phyloP scores from a whole-genome alignment of 2,329 filamentous ascomycete genomes.

The Teratosphaeria zuluensis region DNA sequence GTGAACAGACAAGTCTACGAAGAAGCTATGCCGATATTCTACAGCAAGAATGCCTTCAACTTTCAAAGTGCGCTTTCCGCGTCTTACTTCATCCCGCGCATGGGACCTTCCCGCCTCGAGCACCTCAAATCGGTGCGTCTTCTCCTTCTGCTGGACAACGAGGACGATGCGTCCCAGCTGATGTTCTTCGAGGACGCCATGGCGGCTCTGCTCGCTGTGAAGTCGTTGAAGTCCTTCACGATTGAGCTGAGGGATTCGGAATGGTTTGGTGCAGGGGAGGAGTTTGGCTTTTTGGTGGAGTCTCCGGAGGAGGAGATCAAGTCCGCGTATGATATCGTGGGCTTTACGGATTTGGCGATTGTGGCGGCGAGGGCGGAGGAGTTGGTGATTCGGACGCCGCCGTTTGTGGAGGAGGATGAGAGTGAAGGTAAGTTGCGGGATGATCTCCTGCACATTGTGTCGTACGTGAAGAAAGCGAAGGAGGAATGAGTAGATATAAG shows the following conservation, averaged over 20 bases:
- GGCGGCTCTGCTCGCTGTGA: not conserved
- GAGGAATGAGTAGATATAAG: too few relatives aligned
- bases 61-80: not conserved
- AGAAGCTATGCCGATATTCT: conserved; percentile 11
- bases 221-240: not conserved
- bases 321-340: too few relatives aligned
- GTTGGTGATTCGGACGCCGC: too few relatives aligned
- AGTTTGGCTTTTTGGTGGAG: not conserved
- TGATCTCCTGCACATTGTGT: too few relatives aligned
- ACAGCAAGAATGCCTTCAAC: conserved; percentile 7
- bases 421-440: too few relatives aligned
- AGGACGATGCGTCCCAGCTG: not conserved
- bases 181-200: not conserved
- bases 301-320: too few relatives aligned
- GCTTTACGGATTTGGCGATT: too few relatives aligned
- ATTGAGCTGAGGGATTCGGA: not conserved
- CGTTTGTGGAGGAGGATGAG: too few relatives aligned
- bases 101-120: not conserved
- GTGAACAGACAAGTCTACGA: conserved; percentile 8
- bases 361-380: too few relatives aligned
- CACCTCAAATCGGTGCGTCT: not conserved
- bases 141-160: not conserved
- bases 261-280: not conserved
- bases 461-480: too few relatives aligned
- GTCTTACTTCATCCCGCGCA: not conserved